Evolutionary conservation across 495 filamentous ascomycete genomes (phyloP).

Genomic region (Hyaloscypha variabilis): DNA sequence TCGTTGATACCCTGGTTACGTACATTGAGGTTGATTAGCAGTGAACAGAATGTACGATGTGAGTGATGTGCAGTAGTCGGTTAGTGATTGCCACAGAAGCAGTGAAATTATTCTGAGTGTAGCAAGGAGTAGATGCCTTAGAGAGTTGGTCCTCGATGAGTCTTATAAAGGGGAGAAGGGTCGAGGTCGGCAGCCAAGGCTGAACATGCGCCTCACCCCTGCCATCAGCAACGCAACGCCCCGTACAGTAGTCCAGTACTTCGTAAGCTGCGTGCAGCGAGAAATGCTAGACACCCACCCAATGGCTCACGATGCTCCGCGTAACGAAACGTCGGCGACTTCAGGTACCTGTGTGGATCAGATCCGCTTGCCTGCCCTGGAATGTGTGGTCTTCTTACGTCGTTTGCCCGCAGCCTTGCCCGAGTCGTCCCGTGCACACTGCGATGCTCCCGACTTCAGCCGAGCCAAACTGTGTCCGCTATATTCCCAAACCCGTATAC

Average conservation of each 20-base stretch:
- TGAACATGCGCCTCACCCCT: too few relatives aligned
- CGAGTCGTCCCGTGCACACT: neutral
- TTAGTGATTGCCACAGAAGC: constrained; percentile 16
- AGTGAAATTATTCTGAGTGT: constrained; percentile 1
- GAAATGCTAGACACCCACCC: neutral
- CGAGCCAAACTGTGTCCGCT: neutral
- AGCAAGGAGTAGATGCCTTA: constrained; percentile 16
- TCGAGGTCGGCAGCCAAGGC: neutral
- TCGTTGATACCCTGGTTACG: constrained; percentile 22
- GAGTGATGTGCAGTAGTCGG: neutral
- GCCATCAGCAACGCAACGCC: neutral
- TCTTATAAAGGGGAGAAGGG: constrained; percentile 3
- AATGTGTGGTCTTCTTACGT: too few relatives aligned
- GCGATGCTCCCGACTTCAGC: neutral
- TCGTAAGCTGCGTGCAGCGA: neutral
- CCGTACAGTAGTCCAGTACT: too few relatives aligned
- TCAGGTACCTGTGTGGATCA: neutral
- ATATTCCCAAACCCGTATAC: neutral
- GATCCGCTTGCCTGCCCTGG: too few relatives aligned
- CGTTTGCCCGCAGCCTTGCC: neutral
- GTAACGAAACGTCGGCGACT: neutral
- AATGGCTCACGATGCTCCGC: neutral
- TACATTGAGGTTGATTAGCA: constrained; percentile 27
- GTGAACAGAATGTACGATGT: neutral
- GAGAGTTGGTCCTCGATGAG: constrained; percentile 3